Evolutionary conservation across 257 asterid species (phyloP).

Genomic region (Primulina tabacum): DNA sequence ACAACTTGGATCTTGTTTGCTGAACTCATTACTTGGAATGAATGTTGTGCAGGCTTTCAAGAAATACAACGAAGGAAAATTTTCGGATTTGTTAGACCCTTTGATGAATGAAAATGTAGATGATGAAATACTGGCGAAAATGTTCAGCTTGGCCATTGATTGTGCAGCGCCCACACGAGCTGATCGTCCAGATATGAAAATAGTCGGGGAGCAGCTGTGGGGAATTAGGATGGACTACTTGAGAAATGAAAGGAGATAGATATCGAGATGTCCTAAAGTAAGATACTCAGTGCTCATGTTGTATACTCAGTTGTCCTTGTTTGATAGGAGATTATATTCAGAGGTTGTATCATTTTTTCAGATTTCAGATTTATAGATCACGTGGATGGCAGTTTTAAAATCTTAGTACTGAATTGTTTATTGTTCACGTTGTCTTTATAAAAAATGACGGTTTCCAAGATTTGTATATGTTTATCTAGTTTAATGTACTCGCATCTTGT

Average conservation of each 20-base stretch:
- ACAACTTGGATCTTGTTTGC: background rate
- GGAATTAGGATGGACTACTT: constrained; percentile 78
- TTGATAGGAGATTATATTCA: background rate
- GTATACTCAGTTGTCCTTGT: constrained; percentile 10
- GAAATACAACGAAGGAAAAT: constrained; percentile 54
- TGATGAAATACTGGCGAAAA: constrained; percentile 52
- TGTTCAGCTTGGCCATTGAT: constrained; percentile 72
- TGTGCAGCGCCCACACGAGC: constrained; percentile 89
- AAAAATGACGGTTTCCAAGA: too few species aligned
- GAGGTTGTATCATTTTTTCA: background rate
- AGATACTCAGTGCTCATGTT: constrained; percentile 5
- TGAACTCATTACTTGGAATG: constrained; percentile 5
- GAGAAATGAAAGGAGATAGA: constrained; percentile 46
- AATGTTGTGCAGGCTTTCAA: constrained; percentile 59
- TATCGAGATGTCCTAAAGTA: constrained; percentile 6
- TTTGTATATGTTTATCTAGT: background rate
- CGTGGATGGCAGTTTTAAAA: background rate
- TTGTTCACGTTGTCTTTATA: background rate
- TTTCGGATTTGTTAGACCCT: constrained; percentile 70
- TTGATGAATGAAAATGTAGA: constrained; percentile 50
- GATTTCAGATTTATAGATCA: constrained; percentile 13
- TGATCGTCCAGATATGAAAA: constrained; percentile 91
- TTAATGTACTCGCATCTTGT: background rate
- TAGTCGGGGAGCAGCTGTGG: constrained; percentile 80
- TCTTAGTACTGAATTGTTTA: background rate